Evolutionary conservation across 805 yeast species (phyloP).

Genomic region (Millerago galiae): DNA sequence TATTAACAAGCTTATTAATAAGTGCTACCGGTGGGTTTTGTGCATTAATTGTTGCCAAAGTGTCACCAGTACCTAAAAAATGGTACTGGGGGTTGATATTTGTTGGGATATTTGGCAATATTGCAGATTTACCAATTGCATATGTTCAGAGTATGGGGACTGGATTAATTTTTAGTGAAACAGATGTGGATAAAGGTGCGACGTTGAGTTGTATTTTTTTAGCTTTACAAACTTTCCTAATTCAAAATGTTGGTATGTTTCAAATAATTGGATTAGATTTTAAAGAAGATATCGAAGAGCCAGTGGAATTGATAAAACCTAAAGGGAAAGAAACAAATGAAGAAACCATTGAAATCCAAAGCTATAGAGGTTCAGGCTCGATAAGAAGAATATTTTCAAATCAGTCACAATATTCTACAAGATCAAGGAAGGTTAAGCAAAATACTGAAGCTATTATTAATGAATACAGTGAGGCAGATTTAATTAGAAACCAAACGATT

Average conservation of each 20-base stretch:
- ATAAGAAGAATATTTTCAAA: constrained; percentile 1
- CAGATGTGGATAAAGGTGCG: constrained; percentile 40
- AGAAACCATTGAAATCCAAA: background rate
- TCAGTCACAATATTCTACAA: constrained; percentile 17
- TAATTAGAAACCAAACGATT: constrained; percentile 8
- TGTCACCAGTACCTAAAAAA: constrained; percentile 39
- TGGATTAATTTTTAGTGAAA: constrained; percentile 32
- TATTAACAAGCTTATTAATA: constrained; percentile 21
- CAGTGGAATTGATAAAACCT: background rate
- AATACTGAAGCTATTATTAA: constrained; percentile 15
- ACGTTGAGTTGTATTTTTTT: constrained; percentile 43
- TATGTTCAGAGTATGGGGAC: constrained; percentile 41
- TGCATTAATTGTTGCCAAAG: constrained; percentile 24
- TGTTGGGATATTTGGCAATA: constrained; percentile 45
- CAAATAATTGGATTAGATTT: constrained; percentile 68
- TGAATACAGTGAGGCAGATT: constrained; percentile 22
- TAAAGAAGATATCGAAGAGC: constrained; percentile 18
- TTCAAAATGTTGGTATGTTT: constrained; percentile 75
- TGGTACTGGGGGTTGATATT: constrained; percentile 44
- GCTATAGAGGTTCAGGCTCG: background rate
- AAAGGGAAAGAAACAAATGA: background rate
- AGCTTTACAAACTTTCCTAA: constrained; percentile 50
- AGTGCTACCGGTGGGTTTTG: constrained; percentile 38
- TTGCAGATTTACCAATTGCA: constrained; percentile 48
- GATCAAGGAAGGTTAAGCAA: constrained; percentile 13